Evolutionary conservation across 768 basidiomycete species (phyloP).

Genomic region (Cystoderma amianthinum): DNA sequence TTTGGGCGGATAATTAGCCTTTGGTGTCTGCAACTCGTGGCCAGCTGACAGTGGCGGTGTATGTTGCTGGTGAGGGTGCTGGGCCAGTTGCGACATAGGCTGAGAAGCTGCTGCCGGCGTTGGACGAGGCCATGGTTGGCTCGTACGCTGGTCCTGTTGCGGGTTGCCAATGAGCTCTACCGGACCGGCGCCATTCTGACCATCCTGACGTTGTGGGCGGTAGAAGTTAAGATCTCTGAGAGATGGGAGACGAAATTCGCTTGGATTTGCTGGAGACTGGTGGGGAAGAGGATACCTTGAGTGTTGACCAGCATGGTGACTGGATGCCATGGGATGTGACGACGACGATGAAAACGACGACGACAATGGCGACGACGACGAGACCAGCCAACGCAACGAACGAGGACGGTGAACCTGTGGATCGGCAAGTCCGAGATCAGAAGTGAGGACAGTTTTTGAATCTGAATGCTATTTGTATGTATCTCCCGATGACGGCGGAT

Average conservation of each 20-base stretch:
- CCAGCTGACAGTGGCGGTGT: conserved; percentile 39
- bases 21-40: conserved; percentile 26
- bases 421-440: conserved; percentile 31
- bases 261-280: conserved; percentile 26
- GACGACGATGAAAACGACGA: too few relatives aligned
- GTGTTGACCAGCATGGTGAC: conserved; percentile 37
- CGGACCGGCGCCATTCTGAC: conserved; percentile 9
- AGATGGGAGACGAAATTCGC: conserved; percentile 55
- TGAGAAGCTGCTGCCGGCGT: conserved; percentile 20
- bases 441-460: conserved; percentile 30
- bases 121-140: conserved; percentile 25
- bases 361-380: too few relatives aligned
- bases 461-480: conserved; percentile 34
- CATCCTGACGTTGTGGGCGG: conserved; percentile 23
- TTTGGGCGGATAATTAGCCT: conserved; percentile 37
- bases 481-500: conserved; percentile 70
- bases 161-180: conserved; percentile 16
- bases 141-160: conserved; percentile 26
- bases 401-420: conserved; percentile 15
- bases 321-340: conserved; percentile 54
- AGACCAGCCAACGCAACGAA: conserved; percentile 8
- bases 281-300: conserved; percentile 25
- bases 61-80: conserved; percentile 37
- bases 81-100: conserved; percentile 11
- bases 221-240: conserved; percentile 69